Evolutionary conservation across 768 basidiomycete species (phyloP).

Genomic region (Tylopilus sp.): DNA sequence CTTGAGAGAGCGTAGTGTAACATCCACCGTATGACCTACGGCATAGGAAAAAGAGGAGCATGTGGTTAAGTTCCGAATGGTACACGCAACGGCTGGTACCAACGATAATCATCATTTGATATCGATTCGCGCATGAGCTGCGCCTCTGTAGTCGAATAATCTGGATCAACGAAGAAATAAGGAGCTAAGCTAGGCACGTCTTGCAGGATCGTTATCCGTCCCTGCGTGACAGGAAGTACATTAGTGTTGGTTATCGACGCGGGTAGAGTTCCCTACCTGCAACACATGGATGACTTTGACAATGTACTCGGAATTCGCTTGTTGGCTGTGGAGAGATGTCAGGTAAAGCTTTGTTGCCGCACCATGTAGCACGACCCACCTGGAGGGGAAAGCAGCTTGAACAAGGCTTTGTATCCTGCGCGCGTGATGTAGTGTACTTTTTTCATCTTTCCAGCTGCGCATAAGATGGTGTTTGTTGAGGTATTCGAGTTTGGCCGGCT

Average conservation of each 20-base stretch:
- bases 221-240: slow-evolving; percentile 36
- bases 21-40: slow-evolving; percentile 9
- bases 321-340: slow-evolving; percentile 32
- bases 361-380: slow-evolving; percentile 33
- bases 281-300: slow-evolving; percentile 58
- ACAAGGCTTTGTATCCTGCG: slow-evolving; percentile 49
- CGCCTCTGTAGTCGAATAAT: slow-evolving; percentile 54
- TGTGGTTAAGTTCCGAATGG: no score
- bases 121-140: slow-evolving; percentile 46
- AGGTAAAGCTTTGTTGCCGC: not conserved
- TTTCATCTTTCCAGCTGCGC: slow-evolving; percentile 45
- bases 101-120: slow-evolving; percentile 43
- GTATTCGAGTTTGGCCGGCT: slow-evolving; percentile 75
- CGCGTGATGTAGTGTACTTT: slow-evolving; percentile 53
- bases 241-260: not conserved
- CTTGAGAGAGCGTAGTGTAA: slow-evolving; percentile 3
- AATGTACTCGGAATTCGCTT: slow-evolving; percentile 56
- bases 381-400: slow-evolving; percentile 55
- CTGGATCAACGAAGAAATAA: slow-evolving; percentile 77
- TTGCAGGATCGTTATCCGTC: slow-evolving; percentile 63
- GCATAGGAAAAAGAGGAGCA: not conserved
- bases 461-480: slow-evolving; percentile 86
- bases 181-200: slow-evolving; percentile 69
- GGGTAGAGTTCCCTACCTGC: slow-evolving; percentile 39
- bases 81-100: slow-evolving; percentile 7